phyloP scores from a whole-genome alignment of 2,329 filamentous ascomycete species.

The Dactylellina leptospora region DNA sequence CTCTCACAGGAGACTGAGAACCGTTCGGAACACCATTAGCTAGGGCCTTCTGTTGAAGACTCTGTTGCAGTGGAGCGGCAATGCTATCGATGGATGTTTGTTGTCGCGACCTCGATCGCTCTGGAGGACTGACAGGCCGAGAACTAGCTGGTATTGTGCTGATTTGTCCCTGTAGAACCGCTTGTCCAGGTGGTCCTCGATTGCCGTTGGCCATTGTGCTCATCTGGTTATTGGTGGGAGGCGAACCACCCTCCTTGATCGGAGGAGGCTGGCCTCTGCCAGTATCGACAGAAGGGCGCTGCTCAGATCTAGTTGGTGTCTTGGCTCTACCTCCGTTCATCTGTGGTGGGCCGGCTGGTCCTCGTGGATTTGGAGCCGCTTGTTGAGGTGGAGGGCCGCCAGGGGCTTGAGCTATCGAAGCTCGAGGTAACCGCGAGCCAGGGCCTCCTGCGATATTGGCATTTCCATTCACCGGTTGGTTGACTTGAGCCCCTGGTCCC shows the following conservation, averaged over 20 bases:
- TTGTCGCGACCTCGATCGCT: conserved; percentile 56
- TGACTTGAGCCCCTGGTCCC: conserved; percentile 36
- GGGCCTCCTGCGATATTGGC: conserved; percentile 56
- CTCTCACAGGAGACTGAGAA: conserved; percentile 35
- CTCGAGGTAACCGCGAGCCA: conserved; percentile 69
- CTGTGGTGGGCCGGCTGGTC: conserved; percentile 34
- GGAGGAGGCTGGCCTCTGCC: conserved; percentile 24
- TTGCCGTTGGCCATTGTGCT: conserved; percentile 26
- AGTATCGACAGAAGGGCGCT: conserved; percentile 62
- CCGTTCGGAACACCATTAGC: conserved; percentile 41
- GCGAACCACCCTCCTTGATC: conserved; percentile 33
- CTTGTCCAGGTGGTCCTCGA: conserved; percentile 13
- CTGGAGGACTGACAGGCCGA: conserved; percentile 42
- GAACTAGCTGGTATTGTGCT: conserved; percentile 18
- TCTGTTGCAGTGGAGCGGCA: conserved; percentile 35
- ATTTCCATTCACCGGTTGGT: conserved; percentile 60
- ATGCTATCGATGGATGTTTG: conserved; percentile 47
- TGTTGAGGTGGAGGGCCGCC: conserved; percentile 72
- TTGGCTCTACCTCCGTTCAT: conserved; percentile 61
- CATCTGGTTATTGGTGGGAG: conserved; percentile 51
- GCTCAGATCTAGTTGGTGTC: conserved; percentile 65
- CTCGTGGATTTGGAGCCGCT: conserved; percentile 69
- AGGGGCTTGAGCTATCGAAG: conserved; percentile 69
- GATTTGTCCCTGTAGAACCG: conserved; percentile 3
- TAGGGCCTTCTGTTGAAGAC: conserved; percentile 26